Conservation (phyloP, 2,329 filamentous ascomycete species). For the Zymoseptoria pseudotritici region DNA sequence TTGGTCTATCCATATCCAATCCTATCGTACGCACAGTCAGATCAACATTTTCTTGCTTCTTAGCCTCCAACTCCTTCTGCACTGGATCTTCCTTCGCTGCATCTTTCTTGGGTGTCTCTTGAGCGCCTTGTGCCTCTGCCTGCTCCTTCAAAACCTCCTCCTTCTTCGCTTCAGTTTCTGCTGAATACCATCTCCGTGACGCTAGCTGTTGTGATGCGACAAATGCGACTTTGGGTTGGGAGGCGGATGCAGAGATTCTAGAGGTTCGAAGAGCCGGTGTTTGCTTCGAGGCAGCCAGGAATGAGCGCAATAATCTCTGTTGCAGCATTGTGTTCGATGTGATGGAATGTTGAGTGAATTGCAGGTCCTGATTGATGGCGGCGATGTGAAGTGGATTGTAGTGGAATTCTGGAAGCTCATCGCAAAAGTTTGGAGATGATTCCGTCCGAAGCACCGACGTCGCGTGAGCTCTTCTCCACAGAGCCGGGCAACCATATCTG, state of each 20-base stretch:
- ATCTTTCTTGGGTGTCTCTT: constrained; percentile 26
- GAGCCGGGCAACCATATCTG: background rate
- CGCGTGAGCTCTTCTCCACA: background rate
- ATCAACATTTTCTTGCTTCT: constrained; percentile 66
- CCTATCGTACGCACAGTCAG: constrained; percentile 62
- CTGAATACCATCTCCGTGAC: constrained; percentile 40
- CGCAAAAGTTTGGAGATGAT: background rate
- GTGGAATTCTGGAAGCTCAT: background rate
- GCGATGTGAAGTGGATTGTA: background rate
- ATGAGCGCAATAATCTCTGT: constrained; percentile 43
- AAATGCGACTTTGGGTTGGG: constrained; percentile 22
- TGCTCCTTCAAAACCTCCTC: constrained; percentile 32
- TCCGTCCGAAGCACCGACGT: background rate
- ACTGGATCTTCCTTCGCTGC: constrained; percentile 41
- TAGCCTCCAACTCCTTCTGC: constrained; percentile 62
- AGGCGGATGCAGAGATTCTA: constrained; percentile 24
- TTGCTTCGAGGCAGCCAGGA: constrained; percentile 32
- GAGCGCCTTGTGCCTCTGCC: constrained; percentile 25
- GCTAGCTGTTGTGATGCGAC: constrained; percentile 24
- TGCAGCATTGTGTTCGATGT: constrained; percentile 38
- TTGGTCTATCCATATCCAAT: background rate
- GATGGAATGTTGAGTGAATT: constrained; percentile 6
- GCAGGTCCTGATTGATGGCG: background rate
- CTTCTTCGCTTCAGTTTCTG: constrained; percentile 37
- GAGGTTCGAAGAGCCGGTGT: constrained; percentile 17